phyloP scores from a whole-genome alignment of 352 stramenopile species.

The Globisporangium recalcitrans region DNA sequence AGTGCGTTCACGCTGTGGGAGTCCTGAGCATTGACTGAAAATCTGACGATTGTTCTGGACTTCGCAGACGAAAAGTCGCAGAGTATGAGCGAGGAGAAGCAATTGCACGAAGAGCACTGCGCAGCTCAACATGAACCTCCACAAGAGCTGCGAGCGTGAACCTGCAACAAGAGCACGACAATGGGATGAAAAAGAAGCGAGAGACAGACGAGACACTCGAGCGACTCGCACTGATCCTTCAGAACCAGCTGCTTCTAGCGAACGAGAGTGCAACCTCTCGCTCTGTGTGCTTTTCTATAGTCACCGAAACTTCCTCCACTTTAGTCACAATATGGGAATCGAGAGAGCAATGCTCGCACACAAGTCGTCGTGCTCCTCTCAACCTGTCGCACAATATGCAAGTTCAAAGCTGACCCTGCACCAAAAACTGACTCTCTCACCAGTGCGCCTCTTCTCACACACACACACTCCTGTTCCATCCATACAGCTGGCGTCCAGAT shows the following conservation, averaged over 20 bases:
- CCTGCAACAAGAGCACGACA: slow-evolving; percentile 46
- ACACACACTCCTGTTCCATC: not conserved
- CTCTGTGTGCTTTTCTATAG: no score
- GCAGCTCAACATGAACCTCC: slow-evolving; percentile 34
- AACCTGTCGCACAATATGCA: slow-evolving; percentile 1
- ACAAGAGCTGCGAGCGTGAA: slow-evolving; percentile 30
- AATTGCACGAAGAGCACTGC: slow-evolving; percentile 45
- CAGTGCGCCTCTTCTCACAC: not conserved
- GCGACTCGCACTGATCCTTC: slow-evolving; percentile 50
- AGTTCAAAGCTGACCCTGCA: not conserved
- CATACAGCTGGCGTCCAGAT: not conserved
- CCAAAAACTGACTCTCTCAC: not conserved
- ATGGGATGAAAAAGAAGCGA: slow-evolving; percentile 41
- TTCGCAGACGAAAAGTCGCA: slow-evolving; percentile 55
- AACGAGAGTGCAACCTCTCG: no score
- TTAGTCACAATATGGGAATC: not conserved
- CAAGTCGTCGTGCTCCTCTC: no score
- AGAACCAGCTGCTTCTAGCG: no score
- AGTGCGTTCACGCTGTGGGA: slow-evolving; percentile 18
- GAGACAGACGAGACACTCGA: slow-evolving; percentile 50
- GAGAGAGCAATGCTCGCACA: not conserved
- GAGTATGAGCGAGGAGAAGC: slow-evolving; percentile 46
- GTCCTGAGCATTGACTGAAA: no score
- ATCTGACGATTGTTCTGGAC: no score
- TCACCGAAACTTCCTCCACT: no score